Percentiles rank a stretch among this genome's conserved stretches.
Evolutionary conservation across 2,329 filamentous ascomycete species (phyloP).

Genomic region (Sphaerostilbella broomeana): DNA sequence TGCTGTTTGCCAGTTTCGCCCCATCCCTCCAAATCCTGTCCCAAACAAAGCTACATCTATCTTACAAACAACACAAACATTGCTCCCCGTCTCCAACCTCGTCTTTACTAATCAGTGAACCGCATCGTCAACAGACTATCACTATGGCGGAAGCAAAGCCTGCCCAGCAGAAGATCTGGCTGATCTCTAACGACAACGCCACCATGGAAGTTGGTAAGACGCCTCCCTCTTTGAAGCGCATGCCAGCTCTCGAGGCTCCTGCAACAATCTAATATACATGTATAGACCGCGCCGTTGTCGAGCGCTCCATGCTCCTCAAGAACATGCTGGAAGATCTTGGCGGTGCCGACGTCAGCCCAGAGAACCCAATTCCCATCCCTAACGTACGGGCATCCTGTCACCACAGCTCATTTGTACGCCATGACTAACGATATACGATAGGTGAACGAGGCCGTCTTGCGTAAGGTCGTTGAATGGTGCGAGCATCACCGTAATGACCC

Average conservation of each 20-base stretch:
- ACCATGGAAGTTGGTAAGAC: slow-evolving; percentile 42
- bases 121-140: too few relatives aligned
- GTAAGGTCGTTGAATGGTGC: slow-evolving; percentile 98
- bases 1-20: too few relatives aligned
- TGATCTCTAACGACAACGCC: slow-evolving; percentile 46
- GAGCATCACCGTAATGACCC: slow-evolving; percentile 90
- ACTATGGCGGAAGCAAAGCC: slow-evolving; percentile 32
- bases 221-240: slow-evolving; percentile 3
- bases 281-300: slow-evolving; percentile 74
- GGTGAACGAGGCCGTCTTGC: slow-evolving; percentile 89
- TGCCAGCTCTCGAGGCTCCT: too few relatives aligned
- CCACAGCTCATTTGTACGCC: not conserved
- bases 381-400: slow-evolving; percentile 49
- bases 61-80: too few relatives aligned
- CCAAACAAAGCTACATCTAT: too few relatives aligned
- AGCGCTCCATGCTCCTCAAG: slow-evolving; percentile 93
- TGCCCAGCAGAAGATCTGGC: slow-evolving; percentile 35
- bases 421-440: slow-evolving; percentile 26
- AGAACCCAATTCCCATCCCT: slow-evolving; percentile 77
- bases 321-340: slow-evolving; percentile 96
- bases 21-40: too few relatives aligned
- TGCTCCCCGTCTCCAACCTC: too few relatives aligned
- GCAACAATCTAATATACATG: too few relatives aligned
- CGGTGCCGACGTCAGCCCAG: slow-evolving; percentile 45
- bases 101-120: too few relatives aligned